Evolutionary conservation across 2,329 filamentous ascomycete genomes (phyloP), one percentile per base, ranked within the genome.

Genomic region (Colletotrichum siamense): DNA sequence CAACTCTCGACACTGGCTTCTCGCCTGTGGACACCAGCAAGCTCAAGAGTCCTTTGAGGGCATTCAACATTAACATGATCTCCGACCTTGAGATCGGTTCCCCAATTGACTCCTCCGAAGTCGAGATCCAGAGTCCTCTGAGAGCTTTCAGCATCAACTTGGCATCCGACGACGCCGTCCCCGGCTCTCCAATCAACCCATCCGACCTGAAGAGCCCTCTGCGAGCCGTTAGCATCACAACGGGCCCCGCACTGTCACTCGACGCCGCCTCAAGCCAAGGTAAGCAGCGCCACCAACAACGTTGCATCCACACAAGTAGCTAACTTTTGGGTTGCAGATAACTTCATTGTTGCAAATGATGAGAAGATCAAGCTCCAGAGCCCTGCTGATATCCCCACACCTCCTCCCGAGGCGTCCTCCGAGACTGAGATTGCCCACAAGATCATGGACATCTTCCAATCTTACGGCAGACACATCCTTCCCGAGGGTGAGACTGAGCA

Each of bases 71-170:
- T 9, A 69, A 63, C 18, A 62, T 71, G 34, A 62, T 71, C 13
- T 63, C 62, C 9, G 71, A 77, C 32, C 55, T 77, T 12, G 75
- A 77, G n/a, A 66, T 77, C 24, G 75, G 75, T 26, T 77, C 75
- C 1, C 75, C 75, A 12, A 75, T 77, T 16, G 75, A 77, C 55
- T 73, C 75, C 1, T 69, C 69, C 7, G 75, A 75, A 2, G 28
- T 77, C 66, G 39, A 70, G 15, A 55, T 44, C 15, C 55, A 39
- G 28, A 75, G 75, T 12, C 75, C 71, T 2, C 57, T 77, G 8
- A 77, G 75, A 36, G 67, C 61, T 9, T 59, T 77, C n/a, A 75
- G 73, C 52, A 63, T 64, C 32, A 70, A 70, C 68, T 22, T 70
- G 24, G 68, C 57, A 18, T 62, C 57, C 18, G 68, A 70, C 36